Conservation (phyloP, 2,329 filamentous ascomycete genomes). For the Bimuria novae-zelandiae region DNA sequence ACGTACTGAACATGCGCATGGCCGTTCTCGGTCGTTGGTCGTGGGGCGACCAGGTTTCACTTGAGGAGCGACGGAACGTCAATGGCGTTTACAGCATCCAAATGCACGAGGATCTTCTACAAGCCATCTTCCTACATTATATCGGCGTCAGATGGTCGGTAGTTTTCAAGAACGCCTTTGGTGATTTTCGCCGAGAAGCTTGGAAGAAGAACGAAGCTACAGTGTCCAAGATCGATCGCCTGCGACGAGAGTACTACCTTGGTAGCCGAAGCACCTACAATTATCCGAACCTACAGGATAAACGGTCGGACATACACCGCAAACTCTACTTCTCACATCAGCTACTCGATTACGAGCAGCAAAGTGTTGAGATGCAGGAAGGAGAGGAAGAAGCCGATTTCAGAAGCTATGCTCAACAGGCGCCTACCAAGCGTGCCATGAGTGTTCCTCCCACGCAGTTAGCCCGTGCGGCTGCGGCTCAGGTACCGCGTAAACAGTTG, state of each 20-base stretch:
- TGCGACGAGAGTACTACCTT: slow-evolving; percentile 34
- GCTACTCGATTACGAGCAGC: slow-evolving; percentile 28
- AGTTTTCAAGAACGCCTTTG: slow-evolving; percentile 33
- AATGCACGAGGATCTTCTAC: slow-evolving; percentile 38
- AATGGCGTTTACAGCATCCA: slow-evolving; percentile 35
- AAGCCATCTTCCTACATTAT: slow-evolving; percentile 41
- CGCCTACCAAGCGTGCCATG: too few relatives aligned
- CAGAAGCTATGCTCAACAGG: slow-evolving; percentile 4
- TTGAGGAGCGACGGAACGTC: slow-evolving; percentile 37
- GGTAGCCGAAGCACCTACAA: slow-evolving; percentile 12
- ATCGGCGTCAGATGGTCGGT: slow-evolving; percentile 41
- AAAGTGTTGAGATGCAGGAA: slow-evolving; percentile 29
- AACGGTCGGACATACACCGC: slow-evolving; percentile 23
- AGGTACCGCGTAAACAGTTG: background rate
- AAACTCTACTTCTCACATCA: slow-evolving; percentile 33
- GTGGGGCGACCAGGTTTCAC: slow-evolving; percentile 34
- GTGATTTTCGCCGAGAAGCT: slow-evolving; percentile 22
- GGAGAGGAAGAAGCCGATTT: slow-evolving; percentile 41
- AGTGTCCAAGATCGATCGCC: slow-evolving; percentile 23
- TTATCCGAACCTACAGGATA: slow-evolving; percentile 21
- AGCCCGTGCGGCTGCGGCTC: slow-evolving; percentile 1
- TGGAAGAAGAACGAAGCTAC: slow-evolving; percentile 25
- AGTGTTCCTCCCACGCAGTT: slow-evolving; percentile 9
- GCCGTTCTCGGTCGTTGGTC: slow-evolving; percentile 31
- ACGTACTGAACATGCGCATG: slow-evolving; percentile 41